Base-by-base conservation (phyloP, 176 grass and related monocot species). In the Oryza punctata region DNA sequence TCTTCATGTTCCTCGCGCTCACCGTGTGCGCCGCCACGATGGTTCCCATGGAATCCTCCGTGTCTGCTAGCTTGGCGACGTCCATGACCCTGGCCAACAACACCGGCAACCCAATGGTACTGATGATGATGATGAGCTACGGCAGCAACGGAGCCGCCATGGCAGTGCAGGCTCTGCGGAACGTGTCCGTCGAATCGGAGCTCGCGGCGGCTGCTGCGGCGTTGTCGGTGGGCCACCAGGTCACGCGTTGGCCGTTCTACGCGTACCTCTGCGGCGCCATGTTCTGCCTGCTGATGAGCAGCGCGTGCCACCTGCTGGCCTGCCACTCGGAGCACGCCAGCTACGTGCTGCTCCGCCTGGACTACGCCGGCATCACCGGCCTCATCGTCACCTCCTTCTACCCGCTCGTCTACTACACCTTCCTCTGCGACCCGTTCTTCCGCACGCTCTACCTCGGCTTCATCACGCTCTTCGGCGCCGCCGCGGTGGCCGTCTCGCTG, bases 321-420 rank as follows among this genome's bases (percentile, higher is more conserved):
- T 95, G 93, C 82, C 93, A 95, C 63, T 95, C 93, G 29, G 86
- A 90, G 88, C 90, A 86, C 79, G 81, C 93, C 52, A 88, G 80
- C 85, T 95, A 95, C 85, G 57, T 91, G 65, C 70, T 95, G 76
- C 93, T 95, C 88, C 90, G 93, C 12, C 90, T 95, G 1, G 93
- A 95, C 80, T 95, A 95, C 75, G 90, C 88, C 12, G 93, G 90
- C 77, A 95, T 95, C 88, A 84, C 83, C 0, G 73, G 87, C 12
- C 93, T 95, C 85, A 95, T 95, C 72, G 90, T 92, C 88, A 95
- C 93, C 79, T 95, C 90, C 73, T 95, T 95, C 88, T 95, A 95
- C 88, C 93, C 93, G 72, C 90, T 92, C 66, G 90, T 92, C 65
- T 95, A 95, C 90, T 95, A 95, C 82, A 92, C 90, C 33, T 95